Conservation (phyloP, 2,329 filamentous ascomycete genomes). For the Lachnellula arida region DNA sequence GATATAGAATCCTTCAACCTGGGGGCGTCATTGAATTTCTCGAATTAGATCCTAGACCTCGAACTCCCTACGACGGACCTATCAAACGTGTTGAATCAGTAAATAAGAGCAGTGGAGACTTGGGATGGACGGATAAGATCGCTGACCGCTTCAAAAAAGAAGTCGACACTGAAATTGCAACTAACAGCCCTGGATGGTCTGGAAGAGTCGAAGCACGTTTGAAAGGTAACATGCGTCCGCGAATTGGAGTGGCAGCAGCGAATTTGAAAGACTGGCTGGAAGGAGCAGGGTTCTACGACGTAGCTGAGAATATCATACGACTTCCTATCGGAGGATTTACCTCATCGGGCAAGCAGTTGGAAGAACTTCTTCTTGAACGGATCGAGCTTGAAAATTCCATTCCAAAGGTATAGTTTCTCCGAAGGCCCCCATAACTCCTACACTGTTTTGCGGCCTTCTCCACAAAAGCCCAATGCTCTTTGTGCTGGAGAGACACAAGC, state of each 20-base stretch:
- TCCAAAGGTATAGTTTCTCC: constrained; percentile 16
- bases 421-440: too few relatives aligned
- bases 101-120: constrained; percentile 18
- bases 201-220: constrained; percentile 22
- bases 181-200: constrained; percentile 25
- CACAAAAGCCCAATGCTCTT: too few relatives aligned
- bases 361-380: constrained; percentile 21
- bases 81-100: not conserved
- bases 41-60: constrained; percentile 29
- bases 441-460: too few relatives aligned
- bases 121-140: constrained; percentile 26
- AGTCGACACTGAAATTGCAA: constrained; percentile 23
- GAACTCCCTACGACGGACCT: constrained; percentile 7
- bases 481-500: too few relatives aligned
- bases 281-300: constrained; percentile 31
- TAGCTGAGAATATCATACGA: constrained; percentile 24
- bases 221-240: constrained; percentile 24
- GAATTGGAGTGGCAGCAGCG: constrained; percentile 25
- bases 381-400: constrained; percentile 21
- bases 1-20: constrained; percentile 23
- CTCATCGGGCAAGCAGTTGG: constrained; percentile 16
- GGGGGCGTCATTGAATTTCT: constrained; percentile 31
- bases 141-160: constrained; percentile 23
- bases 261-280: constrained; percentile 29
- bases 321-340: constrained; percentile 25